Base-by-base conservation (phyloP, 495 filamentous ascomycete species). In the Jackrogersella minutella region DNA sequence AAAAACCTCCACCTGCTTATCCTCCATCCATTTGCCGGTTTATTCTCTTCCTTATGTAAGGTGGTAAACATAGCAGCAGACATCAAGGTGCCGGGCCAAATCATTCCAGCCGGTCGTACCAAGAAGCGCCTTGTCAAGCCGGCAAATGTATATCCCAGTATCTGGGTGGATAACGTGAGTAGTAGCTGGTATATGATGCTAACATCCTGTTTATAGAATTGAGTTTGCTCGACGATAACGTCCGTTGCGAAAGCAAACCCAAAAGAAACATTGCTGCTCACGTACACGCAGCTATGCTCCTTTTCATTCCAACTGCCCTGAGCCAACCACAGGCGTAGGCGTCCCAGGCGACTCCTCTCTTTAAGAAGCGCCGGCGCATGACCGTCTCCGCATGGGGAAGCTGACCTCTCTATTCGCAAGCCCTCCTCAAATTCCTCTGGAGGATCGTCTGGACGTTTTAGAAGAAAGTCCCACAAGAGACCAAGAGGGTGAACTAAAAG, bases 201-300 rank as follows among this genome's bases (percentile, higher is more conserved):
- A 3, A 85, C 86, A 54, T 92, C 82, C 72, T 94, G 91, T 62
- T 93, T 86, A 77, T 94, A 94, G 76, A 94, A 94, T 63, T 92
- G 86, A 8, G 89, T 90, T 79, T 94, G 91, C 75, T 94, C 91
- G 16, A 94, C 91, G 61, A 94, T 93, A 60, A 94, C 86, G 76
- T 92, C 90, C 33, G 90, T 92, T 41, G 88, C 88, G 76, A 93
- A 94, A 21, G 91, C 91, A 78, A 94, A 94, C 0, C 91, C 91
- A 70, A 94, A 94, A n/a, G 91, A 91, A 24, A 94, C 90, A 75
- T 94, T 94, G 76, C 91, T 93, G 80, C 88, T 91, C 67, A 93
- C 91, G 68, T 93, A 94, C 55, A 94, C 90, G 74, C 91, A 94
- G 51, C 85, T 88, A 76, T 94, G 91, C 74, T 94, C 91, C 73